Evolutionary conservation across 1,284 basidiomycete genomes (phyloP), one percentile per base, ranked within the genome.

Genomic region (Dichomitus squalens): DNA sequence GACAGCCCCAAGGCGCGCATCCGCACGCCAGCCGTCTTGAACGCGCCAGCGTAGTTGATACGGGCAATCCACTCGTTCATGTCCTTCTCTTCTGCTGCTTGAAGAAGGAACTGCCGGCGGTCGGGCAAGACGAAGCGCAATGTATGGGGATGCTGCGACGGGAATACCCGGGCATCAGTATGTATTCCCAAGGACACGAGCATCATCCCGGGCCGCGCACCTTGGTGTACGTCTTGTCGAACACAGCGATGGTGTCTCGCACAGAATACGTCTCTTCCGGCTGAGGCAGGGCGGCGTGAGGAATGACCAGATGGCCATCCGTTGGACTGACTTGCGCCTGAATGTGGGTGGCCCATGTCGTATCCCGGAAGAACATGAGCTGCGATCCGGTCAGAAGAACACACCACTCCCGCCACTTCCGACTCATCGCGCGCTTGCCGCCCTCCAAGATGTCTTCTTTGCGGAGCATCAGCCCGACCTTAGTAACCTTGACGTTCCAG

Each of bases 41-140:
- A 98, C 7, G 92, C 82, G 59, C 93, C 91, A 7, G 94, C 95
- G 71, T 97, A 98, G 74, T 99, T 99, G 71, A 99, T 95, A 43
- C 86, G 82, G 33, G 90, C 83, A 63, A 98, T 88, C 96, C 96
- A 99, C 62, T 90, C 85, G 70, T 96, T 92, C 80, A 95, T 84
- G 62, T 96, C 92, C 49, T 77, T 73, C 64, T 91, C 88, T 66
- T 85, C 81, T 11, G 79, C 71, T 4, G 92, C 83, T 69, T 95
- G 92, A 41, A 98, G 78, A 29, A 98, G 83, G 61, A 90, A 87
- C 64, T 96, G 92, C 2, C 91, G 87, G 16, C 90, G 86, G 64
- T 90, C 84, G 4, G 85, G 79, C 70, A 92, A 82, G 39, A 89
- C 79, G 62, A 98, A 82, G 21, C 94, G 87, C 72, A 98, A 88